Conservation (phyloP, 352 stramenopile genomes). For the Globisporangium paddicum region DNA sequence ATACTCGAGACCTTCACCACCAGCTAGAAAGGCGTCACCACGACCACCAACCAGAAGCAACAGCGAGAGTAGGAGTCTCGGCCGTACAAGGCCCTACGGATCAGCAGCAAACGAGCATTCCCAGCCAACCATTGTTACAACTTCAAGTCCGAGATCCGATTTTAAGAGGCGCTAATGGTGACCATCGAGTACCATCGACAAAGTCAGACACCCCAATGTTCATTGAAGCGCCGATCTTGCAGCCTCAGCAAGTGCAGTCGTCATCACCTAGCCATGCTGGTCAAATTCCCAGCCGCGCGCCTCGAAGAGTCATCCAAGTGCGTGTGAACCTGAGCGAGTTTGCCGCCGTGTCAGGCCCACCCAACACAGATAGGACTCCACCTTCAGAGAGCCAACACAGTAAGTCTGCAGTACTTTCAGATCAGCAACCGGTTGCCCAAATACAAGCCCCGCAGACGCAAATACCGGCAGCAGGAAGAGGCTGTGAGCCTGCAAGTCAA, state of each 20-base stretch:
- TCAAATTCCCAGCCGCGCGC: background rate
- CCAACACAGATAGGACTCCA: no score
- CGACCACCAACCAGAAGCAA: background rate
- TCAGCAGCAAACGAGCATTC: background rate
- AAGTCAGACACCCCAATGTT: background rate
- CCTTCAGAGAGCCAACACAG: background rate
- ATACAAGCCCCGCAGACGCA: background rate
- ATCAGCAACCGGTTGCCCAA: background rate
- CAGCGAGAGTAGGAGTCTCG: background rate
- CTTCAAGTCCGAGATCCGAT: background rate
- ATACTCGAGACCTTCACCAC: background rate
- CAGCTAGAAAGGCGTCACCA: background rate
- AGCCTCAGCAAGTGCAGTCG: background rate
- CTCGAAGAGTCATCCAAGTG: constrained; percentile 39
- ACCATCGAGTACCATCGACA: background rate
- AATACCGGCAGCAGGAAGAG: background rate
- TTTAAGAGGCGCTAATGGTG: background rate
- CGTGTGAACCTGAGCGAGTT: constrained; percentile 37
- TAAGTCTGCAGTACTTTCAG: background rate
- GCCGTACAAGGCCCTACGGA: background rate
- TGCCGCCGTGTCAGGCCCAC: background rate
- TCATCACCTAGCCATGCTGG: background rate
- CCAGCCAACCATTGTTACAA: background rate
- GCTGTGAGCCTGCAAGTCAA: background rate
- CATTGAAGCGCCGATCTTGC: background rate